Percentiles rank a stretch among this genome's conserved stretches.
These are phyloP conservation scores for Xylariomycetidae sp. DNA, from an alignment of 2,329 filamentous ascomycete genomes.

Conservation along the genomic window DNA sequence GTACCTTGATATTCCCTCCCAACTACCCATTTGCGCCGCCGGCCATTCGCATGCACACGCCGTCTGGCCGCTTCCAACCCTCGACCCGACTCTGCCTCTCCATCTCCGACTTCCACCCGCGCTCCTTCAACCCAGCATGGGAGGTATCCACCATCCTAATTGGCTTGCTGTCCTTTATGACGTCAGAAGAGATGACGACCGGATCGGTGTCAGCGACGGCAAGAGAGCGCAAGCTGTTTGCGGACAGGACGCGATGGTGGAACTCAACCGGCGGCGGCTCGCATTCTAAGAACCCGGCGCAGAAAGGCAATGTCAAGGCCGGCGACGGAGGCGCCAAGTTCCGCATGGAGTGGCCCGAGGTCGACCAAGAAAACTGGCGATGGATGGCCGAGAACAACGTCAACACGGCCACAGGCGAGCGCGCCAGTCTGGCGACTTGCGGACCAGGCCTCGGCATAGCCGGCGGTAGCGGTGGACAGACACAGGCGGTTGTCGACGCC, in stretches of 20 bases:
- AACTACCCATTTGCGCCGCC: constrained; percentile 97
- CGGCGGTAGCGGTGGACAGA: constrained; percentile 55
- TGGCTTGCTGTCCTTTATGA: constrained; percentile 95
- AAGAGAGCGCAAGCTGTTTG: constrained; percentile 71
- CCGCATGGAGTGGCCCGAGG: constrained; percentile 78
- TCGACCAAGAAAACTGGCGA: constrained; percentile 83
- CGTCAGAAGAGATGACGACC: constrained; percentile 96
- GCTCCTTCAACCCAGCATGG: constrained; percentile 97
- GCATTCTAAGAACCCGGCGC: constrained; percentile 46
- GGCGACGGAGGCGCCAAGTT: constrained; percentile 94
- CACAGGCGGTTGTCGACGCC: constrained; percentile 69
- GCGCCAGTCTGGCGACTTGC: constrained; percentile 41
- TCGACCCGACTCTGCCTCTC: constrained; percentile 88
- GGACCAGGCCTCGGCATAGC: constrained; percentile 54
- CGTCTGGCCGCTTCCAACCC: constrained; percentile 89
- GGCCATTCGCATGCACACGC: constrained; percentile 98
- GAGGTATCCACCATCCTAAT: constrained; percentile 95
- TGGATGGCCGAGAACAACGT: constrained; percentile 85
- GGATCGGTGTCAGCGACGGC: constrained; percentile 76
- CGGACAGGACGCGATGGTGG: constrained; percentile 83
- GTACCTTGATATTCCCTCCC: constrained; percentile 87
- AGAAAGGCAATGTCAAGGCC: constrained; percentile 77
- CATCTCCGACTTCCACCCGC: constrained; percentile 96
- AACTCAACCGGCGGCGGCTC: constrained; percentile 89
- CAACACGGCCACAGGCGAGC: constrained; percentile 67